phyloP scores from a whole-genome alignment of 192 early-diverging fungal genomes.

The Jimgerdemannia lactiflua region DNA sequence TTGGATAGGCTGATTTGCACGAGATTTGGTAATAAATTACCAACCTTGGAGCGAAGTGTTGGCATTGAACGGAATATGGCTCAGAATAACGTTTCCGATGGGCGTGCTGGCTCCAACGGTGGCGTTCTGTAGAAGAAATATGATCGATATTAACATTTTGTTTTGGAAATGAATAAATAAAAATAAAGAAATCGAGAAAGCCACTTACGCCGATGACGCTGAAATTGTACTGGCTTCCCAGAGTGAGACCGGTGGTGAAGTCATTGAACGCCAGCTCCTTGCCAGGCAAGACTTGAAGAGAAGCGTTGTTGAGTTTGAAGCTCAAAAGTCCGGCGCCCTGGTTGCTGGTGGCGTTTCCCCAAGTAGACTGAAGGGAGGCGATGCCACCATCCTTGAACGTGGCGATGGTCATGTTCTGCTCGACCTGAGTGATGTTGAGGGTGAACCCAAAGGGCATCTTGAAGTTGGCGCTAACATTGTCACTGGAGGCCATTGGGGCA shows the following conservation, averaged over 20 bases:
- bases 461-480: conserved; percentile 43
- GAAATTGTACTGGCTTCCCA: conserved; percentile 32
- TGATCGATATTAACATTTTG: too few relatives aligned
- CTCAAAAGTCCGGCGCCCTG: conserved; percentile 36
- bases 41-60: conserved; percentile 27
- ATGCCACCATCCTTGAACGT: conserved; percentile 25
- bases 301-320: conserved; percentile 42
- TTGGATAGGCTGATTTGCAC: too few relatives aligned
- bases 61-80: conserved; percentile 53
- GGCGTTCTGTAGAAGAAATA: conserved; percentile 13
- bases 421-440: conserved; percentile 50
- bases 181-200: too few relatives aligned
- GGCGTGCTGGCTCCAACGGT: conserved; percentile 50
- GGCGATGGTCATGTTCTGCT: conserved; percentile 47
- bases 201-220: conserved; percentile 31
- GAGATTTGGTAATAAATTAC: too few relatives aligned
- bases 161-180: too few relatives aligned
- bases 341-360: conserved; percentile 37
- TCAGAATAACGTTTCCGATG: conserved; percentile 47
- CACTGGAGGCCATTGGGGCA: conserved; percentile 40
- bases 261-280: conserved; percentile 47
- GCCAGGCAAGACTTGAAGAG: conserved; percentile 39
- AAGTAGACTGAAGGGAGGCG: conserved; percentile 26
- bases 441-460: conserved; percentile 62
- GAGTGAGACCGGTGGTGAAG: conserved; percentile 47